Percentiles rank a stretch among this genome's conserved stretches.
phyloP scores from a whole-genome alignment of 176 grass and related monocot species.

The Urochloa ruziziensis region DNA sequence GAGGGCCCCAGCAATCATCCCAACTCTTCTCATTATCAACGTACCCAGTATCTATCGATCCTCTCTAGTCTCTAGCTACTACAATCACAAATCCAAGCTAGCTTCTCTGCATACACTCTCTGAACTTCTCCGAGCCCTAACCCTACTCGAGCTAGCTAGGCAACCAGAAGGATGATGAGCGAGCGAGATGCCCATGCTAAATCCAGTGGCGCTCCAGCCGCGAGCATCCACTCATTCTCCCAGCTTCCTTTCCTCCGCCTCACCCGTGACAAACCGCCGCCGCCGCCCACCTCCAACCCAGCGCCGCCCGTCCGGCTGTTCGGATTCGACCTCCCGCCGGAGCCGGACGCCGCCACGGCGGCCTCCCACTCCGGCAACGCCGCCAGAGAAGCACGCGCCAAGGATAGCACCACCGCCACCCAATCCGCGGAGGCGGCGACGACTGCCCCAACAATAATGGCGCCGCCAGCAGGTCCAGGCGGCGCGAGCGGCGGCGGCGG shows the following conservation, averaged over 20 bases:
- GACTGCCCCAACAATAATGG: neutral
- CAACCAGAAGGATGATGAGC: constrained; percentile 38
- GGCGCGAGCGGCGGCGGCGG: neutral
- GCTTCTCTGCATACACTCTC: neutral
- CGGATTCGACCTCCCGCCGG: constrained; percentile 57
- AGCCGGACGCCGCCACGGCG: neutral
- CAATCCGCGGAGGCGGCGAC: neutral
- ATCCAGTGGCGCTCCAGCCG: neutral
- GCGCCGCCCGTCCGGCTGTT: constrained; percentile 56
- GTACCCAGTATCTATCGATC: neutral
- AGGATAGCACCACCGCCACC: constrained; percentile 15
- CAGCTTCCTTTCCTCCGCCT: constrained; percentile 62
- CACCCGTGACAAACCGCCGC: neutral
- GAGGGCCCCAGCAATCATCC: too few relatives aligned
- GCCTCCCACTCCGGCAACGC: neutral
- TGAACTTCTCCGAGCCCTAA: neutral
- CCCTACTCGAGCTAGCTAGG: neutral
- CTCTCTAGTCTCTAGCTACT: neutral
- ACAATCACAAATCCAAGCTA: neutral
- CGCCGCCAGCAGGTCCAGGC: neutral
- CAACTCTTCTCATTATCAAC: neutral
- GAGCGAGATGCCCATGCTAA: constrained; percentile 31
- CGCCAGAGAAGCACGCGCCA: neutral
- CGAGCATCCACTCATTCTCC: constrained; percentile 58
- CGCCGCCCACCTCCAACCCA: neutral